Percentiles rank a stretch among this genome's conserved stretches.
These are phyloP conservation scores for Xanthoconium stramineum DNA, from an alignment of 768 basidiomycete genomes.

Conservation along the genomic window DNA sequence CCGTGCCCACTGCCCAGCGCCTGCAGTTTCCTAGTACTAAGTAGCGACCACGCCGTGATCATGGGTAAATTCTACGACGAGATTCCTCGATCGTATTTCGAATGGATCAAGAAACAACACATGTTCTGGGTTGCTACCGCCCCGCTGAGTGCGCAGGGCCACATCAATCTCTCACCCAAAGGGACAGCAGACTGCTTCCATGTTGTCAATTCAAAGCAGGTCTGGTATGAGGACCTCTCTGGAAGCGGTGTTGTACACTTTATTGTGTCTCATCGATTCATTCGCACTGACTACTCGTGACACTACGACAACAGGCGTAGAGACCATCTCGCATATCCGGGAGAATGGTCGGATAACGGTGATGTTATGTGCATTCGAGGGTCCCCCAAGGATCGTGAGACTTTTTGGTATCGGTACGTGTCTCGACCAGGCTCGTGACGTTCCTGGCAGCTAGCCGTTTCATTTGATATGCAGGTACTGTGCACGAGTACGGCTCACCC, in stretches of 20 bases:
- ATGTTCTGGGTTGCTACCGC: constrained; percentile 73
- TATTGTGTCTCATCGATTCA: too few relatives aligned
- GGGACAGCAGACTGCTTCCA: constrained; percentile 62
- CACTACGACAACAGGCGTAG: too few relatives aligned
- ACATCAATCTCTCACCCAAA: constrained; percentile 69
- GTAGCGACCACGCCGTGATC: too few relatives aligned
- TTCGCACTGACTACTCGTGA: too few relatives aligned
- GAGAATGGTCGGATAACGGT: constrained; percentile 66
- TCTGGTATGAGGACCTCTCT: constrained; percentile 72
- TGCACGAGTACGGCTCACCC: constrained; percentile 60
- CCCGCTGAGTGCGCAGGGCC: constrained; percentile 53
- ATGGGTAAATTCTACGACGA: too few relatives aligned
- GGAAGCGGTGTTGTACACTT: too few relatives aligned
- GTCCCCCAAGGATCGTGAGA: constrained; percentile 55
- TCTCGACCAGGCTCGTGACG: not conserved
- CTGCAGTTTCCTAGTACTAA: too few relatives aligned
- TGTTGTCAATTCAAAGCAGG: constrained; percentile 46
- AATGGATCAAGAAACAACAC: constrained; percentile 61
- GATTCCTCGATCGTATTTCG: constrained; percentile 52
- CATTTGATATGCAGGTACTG: constrained; percentile 40
- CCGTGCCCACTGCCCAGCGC: too few relatives aligned
- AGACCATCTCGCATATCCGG: constrained; percentile 58
- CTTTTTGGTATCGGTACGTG: constrained; percentile 55
- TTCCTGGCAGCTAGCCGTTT: not conserved
- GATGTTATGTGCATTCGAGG: constrained; percentile 60